Evolutionary conservation across 106 monocot species (phyloP).

Genomic region (Vanilla planifolia): DNA sequence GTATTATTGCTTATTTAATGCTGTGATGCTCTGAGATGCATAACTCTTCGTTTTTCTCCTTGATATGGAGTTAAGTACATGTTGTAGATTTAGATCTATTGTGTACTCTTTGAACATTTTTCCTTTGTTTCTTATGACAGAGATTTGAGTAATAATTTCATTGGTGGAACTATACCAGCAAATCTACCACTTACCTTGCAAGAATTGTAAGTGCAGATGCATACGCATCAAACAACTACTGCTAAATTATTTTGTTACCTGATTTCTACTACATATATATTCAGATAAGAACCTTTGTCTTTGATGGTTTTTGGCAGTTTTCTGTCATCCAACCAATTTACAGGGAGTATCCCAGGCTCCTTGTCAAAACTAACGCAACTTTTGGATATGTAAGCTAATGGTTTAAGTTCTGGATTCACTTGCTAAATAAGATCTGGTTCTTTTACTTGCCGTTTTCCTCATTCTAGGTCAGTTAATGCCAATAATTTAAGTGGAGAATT

Average conservation of each 20-base stretch:
- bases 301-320: conserved; percentile 48
- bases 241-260: conserved; percentile 1
- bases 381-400: conserved; percentile 60
- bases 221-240: too few species aligned
- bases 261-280: conserved; percentile 4
- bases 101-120: background rate
- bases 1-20: background rate
- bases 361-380: conserved; percentile 56
- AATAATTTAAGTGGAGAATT: conserved; percentile 79
- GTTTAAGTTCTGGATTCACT: background rate
- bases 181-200: conserved; percentile 71
- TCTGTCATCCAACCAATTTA: conserved; percentile 88
- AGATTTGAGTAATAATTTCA: conserved; percentile 94
- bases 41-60: background rate
- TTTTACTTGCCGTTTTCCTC: background rate
- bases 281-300: conserved; percentile 3
- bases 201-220: conserved; percentile 51
- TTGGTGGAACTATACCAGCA: conserved; percentile 89
- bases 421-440: background rate
- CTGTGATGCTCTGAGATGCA: conserved; percentile 5
- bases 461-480: conserved; percentile 62
- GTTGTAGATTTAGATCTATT: conserved; percentile 1
- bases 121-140: conserved; percentile 28
- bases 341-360: conserved; percentile 79
- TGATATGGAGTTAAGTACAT: background rate